Evolutionary conservation across 345 rosid species (phyloP), one percentile per base, ranked within the genome.

Genomic region (Brassica nigra): DNA sequence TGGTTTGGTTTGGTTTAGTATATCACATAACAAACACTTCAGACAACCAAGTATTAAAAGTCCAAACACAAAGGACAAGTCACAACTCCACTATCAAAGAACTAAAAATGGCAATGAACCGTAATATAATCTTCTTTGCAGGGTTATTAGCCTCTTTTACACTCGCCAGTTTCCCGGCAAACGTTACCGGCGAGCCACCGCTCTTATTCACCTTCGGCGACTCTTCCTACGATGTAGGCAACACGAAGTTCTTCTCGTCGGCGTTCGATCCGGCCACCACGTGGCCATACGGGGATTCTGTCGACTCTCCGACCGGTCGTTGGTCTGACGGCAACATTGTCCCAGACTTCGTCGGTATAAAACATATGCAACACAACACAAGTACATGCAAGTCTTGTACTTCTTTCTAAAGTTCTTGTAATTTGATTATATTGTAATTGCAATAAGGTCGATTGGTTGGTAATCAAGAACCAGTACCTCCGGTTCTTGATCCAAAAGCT

Each of bases 221-320:
- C 81, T 78, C 84, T 36, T 78, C 81, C 8, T 82, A 82, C 79
- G 84, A 82, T 69, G 82, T 73, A 1, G 84, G 84, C 70, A 82
- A 82, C 84, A 80, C 74, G 2, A 70, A 73, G 65, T 77, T 76
- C 75, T 70, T 77, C 62, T 73, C 79, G 3, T 39, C 78, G 9
- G 66, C 11, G 33, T 31, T 63, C 9, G 73, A 67, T 82, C 84
- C 82, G 0, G 81, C 84, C 79, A 68, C 79, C 75, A 55, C 33
- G 0, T 82, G 84, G 84, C 82, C 84, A 39, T 82, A 82, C 75
- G 84, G 84, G 3, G 67, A 73, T 0, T 82, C 82, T 68, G 8
- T 68, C 3, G 84, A 82, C 33, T 12, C n/a, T 20, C 82, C 84
- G 15, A 18, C 73, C 44, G 84, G 82, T 16, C 78, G 82, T 33